Base-by-base conservation (phyloP, 345 rosid species). In the Populus alba region DNA sequence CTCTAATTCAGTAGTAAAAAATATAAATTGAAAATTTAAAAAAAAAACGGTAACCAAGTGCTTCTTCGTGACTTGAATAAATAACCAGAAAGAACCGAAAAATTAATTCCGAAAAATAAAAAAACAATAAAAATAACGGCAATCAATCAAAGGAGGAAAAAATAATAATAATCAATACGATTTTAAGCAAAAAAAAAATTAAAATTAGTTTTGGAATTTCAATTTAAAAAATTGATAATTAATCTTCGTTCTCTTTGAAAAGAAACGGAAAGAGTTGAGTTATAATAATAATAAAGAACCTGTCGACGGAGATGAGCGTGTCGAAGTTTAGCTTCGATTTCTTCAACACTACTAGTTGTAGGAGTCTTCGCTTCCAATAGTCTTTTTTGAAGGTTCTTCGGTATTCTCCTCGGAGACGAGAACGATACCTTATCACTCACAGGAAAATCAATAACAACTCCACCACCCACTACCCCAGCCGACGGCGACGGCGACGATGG, bases 291-390 rank as follows among this genome's bases (percentile, higher is more conserved):
- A 41, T 2, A 43, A 41, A 43, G 39, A 59, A 95, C 99, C 98
- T 94, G 97, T 86, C 99, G 85, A 35, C 99, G 97, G 82, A 94
- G 92, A 89, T 91, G 90, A 16, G 99, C 99, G 70, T 84, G 89
- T 37, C 95, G 92, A 79, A 96, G 97, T 87, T 91, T 96, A 71
- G 95, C 93, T 84, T 96, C 97, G 81, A 96, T 96, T 76, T 91
- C 95, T 79, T 92, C 96, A 63, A 80, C 92, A 75, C 92, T 85
- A 82, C 80, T 47, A 2, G 91, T 90, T 75, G 89, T 82, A 87
- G 33, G 69, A 68, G 53, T 25, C 49, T 87, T 88, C 78, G 70
- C 81, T 77, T 90, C 97, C 13, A 88, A 78, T 67, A 95, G 90
- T 87, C 99, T 88, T 83, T 91, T 85, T 23, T 88, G 83, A 37